phyloP scores from a whole-genome alignment of 148 eudicot genomes.

The Linanthus parryae region DNA sequence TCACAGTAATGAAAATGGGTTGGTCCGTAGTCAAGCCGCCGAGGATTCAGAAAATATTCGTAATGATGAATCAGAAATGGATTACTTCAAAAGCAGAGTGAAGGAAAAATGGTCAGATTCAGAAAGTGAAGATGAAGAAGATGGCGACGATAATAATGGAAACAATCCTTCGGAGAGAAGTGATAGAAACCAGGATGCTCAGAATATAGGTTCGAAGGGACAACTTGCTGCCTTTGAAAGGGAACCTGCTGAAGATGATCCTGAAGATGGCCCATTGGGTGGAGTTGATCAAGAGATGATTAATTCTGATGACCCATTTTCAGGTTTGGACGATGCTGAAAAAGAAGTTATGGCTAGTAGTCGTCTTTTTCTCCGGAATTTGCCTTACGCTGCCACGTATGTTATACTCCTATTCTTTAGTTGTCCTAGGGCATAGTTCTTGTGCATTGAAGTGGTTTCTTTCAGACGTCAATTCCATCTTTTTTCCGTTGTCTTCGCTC shows the following conservation, averaged over 20 bases:
- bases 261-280: constrained; percentile 16
- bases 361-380: constrained; percentile 87
- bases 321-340: constrained; percentile 27
- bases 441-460: neutral
- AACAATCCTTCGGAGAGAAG: constrained; percentile 10
- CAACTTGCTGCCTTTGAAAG: constrained; percentile 11
- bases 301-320: constrained; percentile 25
- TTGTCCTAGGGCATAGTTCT: neutral
- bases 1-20: constrained; percentile 18
- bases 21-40: constrained; percentile 17
- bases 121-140: constrained; percentile 43
- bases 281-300: constrained; percentile 24
- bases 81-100: constrained; percentile 79
- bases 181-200: constrained; percentile 8
- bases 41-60: constrained; percentile 20
- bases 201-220: constrained; percentile 15
- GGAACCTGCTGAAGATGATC: constrained; percentile 15
- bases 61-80: constrained; percentile 58
- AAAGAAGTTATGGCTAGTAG: constrained; percentile 44
- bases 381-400: constrained; percentile 83
- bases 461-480: too few relatives aligned
- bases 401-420: constrained; percentile 7
- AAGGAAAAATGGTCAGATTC: constrained; percentile 85
- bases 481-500: too few relatives aligned
- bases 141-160: constrained; percentile 9